Evolutionary conservation across 805 yeast species (phyloP), one percentile per base, ranked within the genome.

Genomic region (Maudiozyma barnettii): DNA sequence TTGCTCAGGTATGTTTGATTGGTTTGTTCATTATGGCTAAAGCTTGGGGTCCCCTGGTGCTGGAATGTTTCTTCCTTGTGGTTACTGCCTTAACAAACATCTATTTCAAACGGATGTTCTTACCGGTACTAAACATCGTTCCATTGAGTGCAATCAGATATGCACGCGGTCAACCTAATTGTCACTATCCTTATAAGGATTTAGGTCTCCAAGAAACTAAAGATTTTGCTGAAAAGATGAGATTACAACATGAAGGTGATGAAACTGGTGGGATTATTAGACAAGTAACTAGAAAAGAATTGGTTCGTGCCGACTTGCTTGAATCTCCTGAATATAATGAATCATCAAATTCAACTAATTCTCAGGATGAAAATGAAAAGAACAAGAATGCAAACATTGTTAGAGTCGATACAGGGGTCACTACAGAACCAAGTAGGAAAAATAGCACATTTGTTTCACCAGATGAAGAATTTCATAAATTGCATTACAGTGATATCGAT

Each of bases 21-120:
- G 91, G 84, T 37, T 69, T 85, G 60, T 84, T 84, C 59, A 83
- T 84, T 37, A 79, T 83, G 79, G 76, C 79, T 41, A 82, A 85
- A 69, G 73, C 82, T 53, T 85, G 91, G 91, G 87, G 84, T 20
- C 78, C 82, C 55, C 78, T 84, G 53, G 93, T 72, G 2, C 68
- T 85, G 47, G 90, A 84, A 64, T 82, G 71, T 47, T 72, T 79
- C n/a, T 64, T 74, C 51, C 54, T 82, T 14, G 77, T 61, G n/a
- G 76, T 68, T 40, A 82, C 91, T 13, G 81, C 77, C 26, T 61
- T 66, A 19, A 68, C 75, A 29, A 91, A 84, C 59, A 50, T 84
- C 29, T 81, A 72, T 61, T 69, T 78, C 58, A 79, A 78, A 59
- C 63, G 73, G 64, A 74, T 64, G 51, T 83, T 82, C 63, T 73